Evolutionary conservation across 2,329 filamentous ascomycete genomes (phyloP).

Genomic region (Catunica adiposa): DNA sequence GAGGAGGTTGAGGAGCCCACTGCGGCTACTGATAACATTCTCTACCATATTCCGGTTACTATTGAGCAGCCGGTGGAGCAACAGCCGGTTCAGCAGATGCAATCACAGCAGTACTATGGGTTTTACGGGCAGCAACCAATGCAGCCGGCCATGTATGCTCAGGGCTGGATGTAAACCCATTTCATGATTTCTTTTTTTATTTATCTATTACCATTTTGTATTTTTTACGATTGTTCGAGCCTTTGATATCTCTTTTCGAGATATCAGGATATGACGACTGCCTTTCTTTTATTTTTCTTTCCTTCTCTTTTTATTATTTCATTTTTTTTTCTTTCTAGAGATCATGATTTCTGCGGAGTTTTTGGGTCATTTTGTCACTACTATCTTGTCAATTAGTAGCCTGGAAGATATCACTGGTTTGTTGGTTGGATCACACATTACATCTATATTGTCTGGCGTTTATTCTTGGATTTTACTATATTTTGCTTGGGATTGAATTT

Average conservation of each 20-base stretch:
- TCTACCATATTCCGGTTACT: too few relatives aligned
- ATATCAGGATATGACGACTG: neutral
- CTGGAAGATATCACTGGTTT: too few relatives aligned
- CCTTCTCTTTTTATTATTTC: neutral
- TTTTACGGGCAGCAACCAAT: neutral
- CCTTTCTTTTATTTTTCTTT: constrained; percentile 4
- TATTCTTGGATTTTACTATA: neutral
- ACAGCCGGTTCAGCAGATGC: too few relatives aligned
- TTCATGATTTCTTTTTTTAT: neutral
- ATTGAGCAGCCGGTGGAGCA: neutral
- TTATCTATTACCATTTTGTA: neutral
- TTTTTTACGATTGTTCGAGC: neutral
- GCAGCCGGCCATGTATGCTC: neutral
- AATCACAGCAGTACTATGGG: neutral
- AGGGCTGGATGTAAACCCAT: too few relatives aligned
- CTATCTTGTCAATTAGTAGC: too few relatives aligned
- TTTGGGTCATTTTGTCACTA: too few relatives aligned
- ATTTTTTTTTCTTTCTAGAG: neutral
- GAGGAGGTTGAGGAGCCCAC: constrained; percentile 23
- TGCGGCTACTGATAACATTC: neutral
- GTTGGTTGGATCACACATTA: too few relatives aligned
- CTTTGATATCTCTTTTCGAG: neutral
- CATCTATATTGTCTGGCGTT: too few relatives aligned
- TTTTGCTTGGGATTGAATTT: neutral
- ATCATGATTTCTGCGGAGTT: too few relatives aligned